These are phyloP conservation scores for Aspergillus ruber DNA, from an alignment of 2,329 filamentous ascomycete genomes.

Conservation along the genomic window DNA sequence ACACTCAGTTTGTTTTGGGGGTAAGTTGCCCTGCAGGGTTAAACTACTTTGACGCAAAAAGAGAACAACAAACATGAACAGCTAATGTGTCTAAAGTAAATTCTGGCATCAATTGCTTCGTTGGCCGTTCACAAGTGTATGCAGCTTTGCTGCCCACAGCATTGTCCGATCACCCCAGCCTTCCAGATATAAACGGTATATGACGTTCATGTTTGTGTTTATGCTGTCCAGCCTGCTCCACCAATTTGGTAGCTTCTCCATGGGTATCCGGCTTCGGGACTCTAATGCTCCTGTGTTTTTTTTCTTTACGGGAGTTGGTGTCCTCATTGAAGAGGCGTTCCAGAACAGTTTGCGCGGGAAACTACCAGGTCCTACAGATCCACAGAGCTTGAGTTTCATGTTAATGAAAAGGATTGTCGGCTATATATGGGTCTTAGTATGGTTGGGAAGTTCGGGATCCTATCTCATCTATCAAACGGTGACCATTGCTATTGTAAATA, in stretches of 20 bases:
- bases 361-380: not conserved
- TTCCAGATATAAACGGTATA: slow-evolving; percentile 20
- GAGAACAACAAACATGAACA: not conserved
- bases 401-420: not conserved
- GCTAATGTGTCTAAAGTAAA: slow-evolving; percentile 11
- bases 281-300: slow-evolving; percentile 20
- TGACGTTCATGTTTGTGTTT: slow-evolving; percentile 23
- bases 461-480: not conserved
- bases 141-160: slow-evolving; percentile 13
- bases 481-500: not conserved
- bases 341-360: not conserved
- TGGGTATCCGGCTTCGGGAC: slow-evolving; percentile 9
- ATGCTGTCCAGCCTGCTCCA: slow-evolving; percentile 22
- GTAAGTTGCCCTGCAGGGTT: slow-evolving; percentile 9
- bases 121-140: slow-evolving; percentile 14
- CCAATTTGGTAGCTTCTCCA: slow-evolving; percentile 8
- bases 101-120: slow-evolving; percentile 26
- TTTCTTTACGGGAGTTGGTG: not conserved
- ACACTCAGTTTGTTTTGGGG: slow-evolving; percentile 23
- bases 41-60: no score
- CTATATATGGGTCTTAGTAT: not conserved
- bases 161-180: slow-evolving; percentile 12
- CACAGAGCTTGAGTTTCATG: not conserved
- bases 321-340: not conserved
- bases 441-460: not conserved